A percentile compares a stretch with the other conserved stretches of the same genome.
phyloP scores from a whole-genome alignment of 1,284 basidiomycete genomes.

The Cerrena zonata region DNA sequence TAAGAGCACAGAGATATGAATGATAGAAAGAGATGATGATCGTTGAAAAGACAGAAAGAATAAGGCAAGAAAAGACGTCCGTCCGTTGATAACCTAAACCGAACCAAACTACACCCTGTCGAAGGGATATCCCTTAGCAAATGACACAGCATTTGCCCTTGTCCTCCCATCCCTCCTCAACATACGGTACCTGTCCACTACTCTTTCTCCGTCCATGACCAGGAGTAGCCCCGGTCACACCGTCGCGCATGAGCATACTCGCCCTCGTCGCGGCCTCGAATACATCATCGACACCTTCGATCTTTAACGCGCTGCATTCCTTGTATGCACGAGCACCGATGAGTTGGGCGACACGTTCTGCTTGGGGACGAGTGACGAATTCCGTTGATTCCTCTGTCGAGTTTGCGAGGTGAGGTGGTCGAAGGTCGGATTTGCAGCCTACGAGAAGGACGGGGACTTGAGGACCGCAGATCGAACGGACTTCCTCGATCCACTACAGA shows the following conservation, averaged over 20 bases:
- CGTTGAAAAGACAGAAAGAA: background rate
- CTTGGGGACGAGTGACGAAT: conserved; percentile 69
- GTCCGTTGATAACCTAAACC: background rate
- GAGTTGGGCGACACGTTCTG: conserved; percentile 68
- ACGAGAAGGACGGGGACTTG: conserved; percentile 79
- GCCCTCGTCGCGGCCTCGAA: conserved; percentile 92
- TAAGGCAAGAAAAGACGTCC: background rate
- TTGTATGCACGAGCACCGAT: conserved; percentile 90
- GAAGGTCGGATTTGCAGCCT: conserved; percentile 81
- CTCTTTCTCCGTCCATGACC: conserved; percentile 51
- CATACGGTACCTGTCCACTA: conserved; percentile 34
- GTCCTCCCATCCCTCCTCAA: conserved; percentile 36
- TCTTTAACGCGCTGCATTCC: conserved; percentile 87
- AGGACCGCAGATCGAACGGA: conserved; percentile 84
- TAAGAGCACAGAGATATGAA: background rate
- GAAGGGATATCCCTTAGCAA: conserved; percentile 19
- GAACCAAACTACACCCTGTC: background rate
- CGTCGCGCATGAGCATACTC: conserved; percentile 88
- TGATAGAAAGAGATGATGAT: background rate
- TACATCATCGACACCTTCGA: conserved; percentile 90
- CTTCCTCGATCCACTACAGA: conserved; percentile 93
- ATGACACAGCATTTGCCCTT: conserved; percentile 38
- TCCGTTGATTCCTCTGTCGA: conserved; percentile 25
- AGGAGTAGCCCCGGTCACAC: conserved; percentile 38
- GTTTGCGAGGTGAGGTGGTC: conserved; percentile 41